phyloP scores from a whole-genome alignment of 2,329 filamentous ascomycete genomes.

The Nannizziopsis barbatae region DNA sequence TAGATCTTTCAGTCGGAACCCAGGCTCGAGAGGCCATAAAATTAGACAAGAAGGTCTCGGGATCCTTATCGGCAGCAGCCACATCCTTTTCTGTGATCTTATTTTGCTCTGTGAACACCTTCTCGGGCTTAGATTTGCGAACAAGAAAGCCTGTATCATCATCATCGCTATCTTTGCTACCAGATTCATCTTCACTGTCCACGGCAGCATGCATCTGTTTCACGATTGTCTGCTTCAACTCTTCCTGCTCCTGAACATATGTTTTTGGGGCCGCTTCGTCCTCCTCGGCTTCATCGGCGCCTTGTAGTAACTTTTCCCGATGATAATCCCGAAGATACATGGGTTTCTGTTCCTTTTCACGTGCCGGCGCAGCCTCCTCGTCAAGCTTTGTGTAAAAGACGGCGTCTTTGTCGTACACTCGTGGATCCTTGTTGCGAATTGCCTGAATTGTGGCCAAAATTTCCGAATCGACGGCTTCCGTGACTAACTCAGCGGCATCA shows the following conservation, averaged over 20 bases:
- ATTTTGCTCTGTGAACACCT: conserved; percentile 23
- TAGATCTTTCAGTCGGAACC: conserved; percentile 56
- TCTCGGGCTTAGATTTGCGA: conserved; percentile 51
- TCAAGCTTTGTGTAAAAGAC: conserved; percentile 66
- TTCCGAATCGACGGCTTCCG: conserved; percentile 71
- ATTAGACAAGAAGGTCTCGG: conserved; percentile 85
- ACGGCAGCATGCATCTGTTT: conserved; percentile 64
- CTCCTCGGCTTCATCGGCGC: conserved; percentile 53
- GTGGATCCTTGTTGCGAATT: conserved; percentile 80
- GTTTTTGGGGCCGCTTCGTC: conserved; percentile 46
- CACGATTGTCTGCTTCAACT: conserved; percentile 65
- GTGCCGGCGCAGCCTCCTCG: conserved; percentile 34
- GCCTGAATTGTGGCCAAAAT: conserved; percentile 79
- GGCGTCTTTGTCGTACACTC: conserved; percentile 69
- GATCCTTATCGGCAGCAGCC: conserved; percentile 70
- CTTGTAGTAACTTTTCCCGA: conserved; percentile 72
- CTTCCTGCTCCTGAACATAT: conserved; percentile 80
- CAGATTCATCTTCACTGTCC: conserved; percentile 32
- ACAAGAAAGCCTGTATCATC: conserved; percentile 59
- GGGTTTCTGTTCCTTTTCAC: conserved; percentile 64
- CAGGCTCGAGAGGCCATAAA: conserved; percentile 89
- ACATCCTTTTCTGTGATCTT: conserved; percentile 54
- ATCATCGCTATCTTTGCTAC: conserved; percentile 43
- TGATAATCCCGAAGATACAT: conserved; percentile 86
- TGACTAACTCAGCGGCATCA: conserved; percentile 77